Evolutionary conservation across 345 rosid species (phyloP), one percentile per base, ranked within the genome.

Genomic region (Populus nigra): DNA sequence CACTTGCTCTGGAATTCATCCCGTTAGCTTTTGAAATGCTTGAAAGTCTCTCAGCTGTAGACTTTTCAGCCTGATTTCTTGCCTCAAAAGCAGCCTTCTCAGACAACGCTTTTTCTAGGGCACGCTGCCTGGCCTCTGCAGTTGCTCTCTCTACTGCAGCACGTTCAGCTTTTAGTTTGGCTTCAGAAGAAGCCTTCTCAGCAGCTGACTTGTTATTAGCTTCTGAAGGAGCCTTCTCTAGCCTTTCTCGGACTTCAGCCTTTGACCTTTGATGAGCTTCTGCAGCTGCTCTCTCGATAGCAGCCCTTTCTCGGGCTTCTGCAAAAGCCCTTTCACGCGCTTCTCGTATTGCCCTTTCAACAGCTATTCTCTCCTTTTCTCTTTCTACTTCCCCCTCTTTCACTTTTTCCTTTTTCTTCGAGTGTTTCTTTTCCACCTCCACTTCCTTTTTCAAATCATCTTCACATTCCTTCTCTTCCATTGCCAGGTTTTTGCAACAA

Each of bases 61-160:
- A n/a, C 65, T 87, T 89, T 71, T 88, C 91, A 65, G 87, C 78
- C 76, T 86, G 86, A 55, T 81, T 79, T 82, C 83, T 92, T 76
- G 85, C 68, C 72, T 85, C 80, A 68, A 77, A 69, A 80, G 91
- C 62, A 81, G 86, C 81, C 74, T 86, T 90, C 76, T 87, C 88
- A 7, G 93, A 90, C 89, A 90, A 68, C 61, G 97, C 97, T 84
- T 86, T 95, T 82, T 95, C 99, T 23, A 95, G 71, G 72, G 95
- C 95, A 72, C 98, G 97, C 79, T 83, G 92, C 78, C 98, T 88
- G 65, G 97, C 98, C 87, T 94, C 98, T 53, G 92, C 87, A 75
- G 93, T 92, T 72, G 92, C 98, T 88, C 97, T 85, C 83, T 94
- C 97, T 59, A 94, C 98, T 36, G 98, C 98, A 83, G 97, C 94